Conservation (phyloP, 345 rosid genomes). For the Euphorbia pulcherrima region DNA sequence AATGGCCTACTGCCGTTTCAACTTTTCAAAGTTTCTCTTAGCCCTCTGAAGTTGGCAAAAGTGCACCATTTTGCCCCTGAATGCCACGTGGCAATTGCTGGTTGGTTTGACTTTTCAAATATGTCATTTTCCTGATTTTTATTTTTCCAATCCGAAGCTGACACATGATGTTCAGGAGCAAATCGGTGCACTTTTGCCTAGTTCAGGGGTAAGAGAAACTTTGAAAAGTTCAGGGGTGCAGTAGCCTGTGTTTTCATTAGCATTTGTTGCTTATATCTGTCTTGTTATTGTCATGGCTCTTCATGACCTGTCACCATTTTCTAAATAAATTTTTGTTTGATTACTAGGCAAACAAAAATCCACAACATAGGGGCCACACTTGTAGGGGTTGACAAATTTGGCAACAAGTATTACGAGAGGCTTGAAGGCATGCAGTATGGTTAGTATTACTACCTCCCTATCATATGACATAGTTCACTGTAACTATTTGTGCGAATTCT, state of each 20-base stretch:
- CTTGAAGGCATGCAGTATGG: slow-evolving; percentile 66
- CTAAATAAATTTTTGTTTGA: slow-evolving; percentile 12
- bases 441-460: slow-evolving; percentile 25
- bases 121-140: too few species aligned
- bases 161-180: too few species aligned
- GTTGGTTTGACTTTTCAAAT: too few species aligned
- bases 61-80: too few species aligned
- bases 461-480: neutral
- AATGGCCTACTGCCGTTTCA: too few species aligned
- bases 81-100: too few species aligned
- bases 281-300: neutral
- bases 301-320: neutral
- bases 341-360: slow-evolving; percentile 84
- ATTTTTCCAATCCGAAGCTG: too few species aligned
- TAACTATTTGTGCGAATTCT: neutral
- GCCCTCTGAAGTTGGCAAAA: too few species aligned
- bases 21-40: too few species aligned
- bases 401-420: slow-evolving; percentile 87
- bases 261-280: neutral
- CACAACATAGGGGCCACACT: slow-evolving; percentile 82
- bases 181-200: too few species aligned
- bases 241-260: neutral
- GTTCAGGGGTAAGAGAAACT: too few species aligned
- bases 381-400: slow-evolving; percentile 83
- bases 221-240: too few species aligned